Conservation (phyloP, 805 yeast species). For the Schwanniomyces yamadae region DNA sequence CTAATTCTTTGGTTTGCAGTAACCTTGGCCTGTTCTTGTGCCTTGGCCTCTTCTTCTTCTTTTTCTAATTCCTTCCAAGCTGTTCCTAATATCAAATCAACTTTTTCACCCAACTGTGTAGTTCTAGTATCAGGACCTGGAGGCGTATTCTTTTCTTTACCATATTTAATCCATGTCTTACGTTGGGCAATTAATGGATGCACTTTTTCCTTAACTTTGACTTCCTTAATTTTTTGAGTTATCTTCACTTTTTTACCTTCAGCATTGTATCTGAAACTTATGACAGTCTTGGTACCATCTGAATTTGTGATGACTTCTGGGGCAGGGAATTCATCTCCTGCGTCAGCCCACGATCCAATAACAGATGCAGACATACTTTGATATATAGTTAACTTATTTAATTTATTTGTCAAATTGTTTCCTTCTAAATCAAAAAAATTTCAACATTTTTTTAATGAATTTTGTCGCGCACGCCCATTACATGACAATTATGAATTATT, state of each 20-base stretch:
- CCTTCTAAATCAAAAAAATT: conserved; percentile 4
- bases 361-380: conserved; percentile 31
- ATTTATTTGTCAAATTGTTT: conserved; percentile 1
- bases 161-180: conserved; percentile 85
- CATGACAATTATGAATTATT: too few relatives aligned
- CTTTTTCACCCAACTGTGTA: conserved; percentile 85
- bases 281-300: conserved; percentile 88
- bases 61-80: conserved; percentile 77
- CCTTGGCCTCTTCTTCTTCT: conserved; percentile 60
- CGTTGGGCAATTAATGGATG: conserved; percentile 85
- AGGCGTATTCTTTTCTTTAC: conserved; percentile 67
- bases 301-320: conserved; percentile 74
- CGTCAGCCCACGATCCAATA: conserved; percentile 67
- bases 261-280: conserved; percentile 70
- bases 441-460: conserved; percentile 3
- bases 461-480: too few relatives aligned
- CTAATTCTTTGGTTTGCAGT: conserved; percentile 45
- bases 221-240: conserved; percentile 80
- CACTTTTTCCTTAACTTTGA: conserved; percentile 75
- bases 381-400: not conserved
- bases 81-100: conserved; percentile 69
- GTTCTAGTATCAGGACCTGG: conserved; percentile 89
- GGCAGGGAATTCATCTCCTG: conserved; percentile 67
- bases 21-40: conserved; percentile 42
- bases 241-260: conserved; percentile 84